Evolutionary conservation across 805 yeast species (phyloP).

Genomic region (Saturnispora besseyi): DNA sequence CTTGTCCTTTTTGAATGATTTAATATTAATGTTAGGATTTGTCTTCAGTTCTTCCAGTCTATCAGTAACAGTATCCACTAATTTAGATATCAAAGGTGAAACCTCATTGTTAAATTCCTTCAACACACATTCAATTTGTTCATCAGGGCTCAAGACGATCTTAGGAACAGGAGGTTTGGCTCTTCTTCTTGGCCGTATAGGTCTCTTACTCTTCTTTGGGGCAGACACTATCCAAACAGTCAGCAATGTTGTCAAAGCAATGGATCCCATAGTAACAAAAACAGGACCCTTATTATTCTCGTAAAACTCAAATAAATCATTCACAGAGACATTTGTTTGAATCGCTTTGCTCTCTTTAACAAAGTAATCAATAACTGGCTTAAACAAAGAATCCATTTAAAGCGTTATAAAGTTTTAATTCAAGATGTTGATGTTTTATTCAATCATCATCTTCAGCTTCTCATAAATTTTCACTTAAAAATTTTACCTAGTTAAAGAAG

Average conservation of each 20-base stretch:
- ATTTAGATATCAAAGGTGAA: constrained; percentile 1
- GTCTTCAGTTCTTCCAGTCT: constrained; percentile 9
- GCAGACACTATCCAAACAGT: background rate
- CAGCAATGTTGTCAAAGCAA: background rate
- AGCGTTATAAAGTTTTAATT: background rate
- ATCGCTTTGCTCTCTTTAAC: background rate
- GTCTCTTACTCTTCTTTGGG: background rate
- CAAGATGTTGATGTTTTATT: background rate
- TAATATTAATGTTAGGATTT: background rate
- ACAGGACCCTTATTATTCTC: background rate
- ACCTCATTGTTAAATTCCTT: background rate
- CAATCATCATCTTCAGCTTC: background rate
- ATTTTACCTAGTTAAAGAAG: background rate
- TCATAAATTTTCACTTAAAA: background rate
- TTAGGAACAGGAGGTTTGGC: constrained; percentile 14
- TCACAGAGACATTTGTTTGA: background rate
- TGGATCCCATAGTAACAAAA: background rate
- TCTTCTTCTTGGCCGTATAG: background rate
- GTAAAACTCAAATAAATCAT: background rate
- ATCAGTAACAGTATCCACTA: background rate
- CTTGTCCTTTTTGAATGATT: background rate
- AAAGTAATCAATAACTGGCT: background rate
- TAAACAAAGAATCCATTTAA: background rate
- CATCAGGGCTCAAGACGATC: constrained; percentile 15
- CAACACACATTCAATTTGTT: constrained; percentile 3